A percentile compares a stretch with the other conserved stretches of the same genome.
phyloP scores from a whole-genome alignment of 2,329 filamentous ascomycete genomes.

The Botrytis fragariae region DNA sequence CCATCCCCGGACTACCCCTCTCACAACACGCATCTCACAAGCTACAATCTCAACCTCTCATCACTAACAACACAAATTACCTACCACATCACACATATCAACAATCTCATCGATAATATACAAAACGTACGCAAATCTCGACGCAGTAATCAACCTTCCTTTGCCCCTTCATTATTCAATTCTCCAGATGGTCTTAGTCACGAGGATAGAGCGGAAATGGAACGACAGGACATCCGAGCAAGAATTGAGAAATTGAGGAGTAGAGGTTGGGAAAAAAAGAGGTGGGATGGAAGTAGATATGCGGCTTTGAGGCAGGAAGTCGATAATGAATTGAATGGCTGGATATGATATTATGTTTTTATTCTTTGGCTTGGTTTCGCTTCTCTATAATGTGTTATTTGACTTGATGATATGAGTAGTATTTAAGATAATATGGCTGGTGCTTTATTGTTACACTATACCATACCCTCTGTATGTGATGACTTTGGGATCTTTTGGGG shows the following conservation, averaged over 20 bases:
- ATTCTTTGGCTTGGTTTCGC: neutral
- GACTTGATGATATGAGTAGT: neutral
- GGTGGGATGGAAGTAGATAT: slow-evolving; percentile 33
- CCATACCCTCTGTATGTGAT: neutral
- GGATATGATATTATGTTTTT: neutral
- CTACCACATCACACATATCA: slow-evolving; percentile 19
- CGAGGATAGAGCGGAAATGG: neutral
- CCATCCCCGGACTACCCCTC: neutral
- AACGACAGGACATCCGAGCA: slow-evolving; percentile 15
- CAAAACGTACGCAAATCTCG: slow-evolving; percentile 24
- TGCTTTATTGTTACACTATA: neutral
- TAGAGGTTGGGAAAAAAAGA: slow-evolving; percentile 28
- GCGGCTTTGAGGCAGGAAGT: slow-evolving; percentile 32
- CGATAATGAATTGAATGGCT: slow-evolving; percentile 13
- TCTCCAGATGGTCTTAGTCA: slow-evolving; percentile 2
- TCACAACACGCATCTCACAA: neutral
- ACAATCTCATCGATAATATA: slow-evolving; percentile 25
- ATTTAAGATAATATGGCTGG: neutral
- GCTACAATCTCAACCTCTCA: slow-evolving; percentile 23
- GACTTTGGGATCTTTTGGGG: neutral
- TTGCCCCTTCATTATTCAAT: neutral
- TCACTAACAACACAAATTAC: slow-evolving; percentile 21
- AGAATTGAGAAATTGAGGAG: slow-evolving; percentile 28
- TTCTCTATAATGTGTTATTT: neutral
- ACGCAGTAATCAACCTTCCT: slow-evolving; percentile 26